phyloP scores from a whole-genome alignment of 2,329 filamentous ascomycete genomes.

The Xylariaceae sp. region DNA sequence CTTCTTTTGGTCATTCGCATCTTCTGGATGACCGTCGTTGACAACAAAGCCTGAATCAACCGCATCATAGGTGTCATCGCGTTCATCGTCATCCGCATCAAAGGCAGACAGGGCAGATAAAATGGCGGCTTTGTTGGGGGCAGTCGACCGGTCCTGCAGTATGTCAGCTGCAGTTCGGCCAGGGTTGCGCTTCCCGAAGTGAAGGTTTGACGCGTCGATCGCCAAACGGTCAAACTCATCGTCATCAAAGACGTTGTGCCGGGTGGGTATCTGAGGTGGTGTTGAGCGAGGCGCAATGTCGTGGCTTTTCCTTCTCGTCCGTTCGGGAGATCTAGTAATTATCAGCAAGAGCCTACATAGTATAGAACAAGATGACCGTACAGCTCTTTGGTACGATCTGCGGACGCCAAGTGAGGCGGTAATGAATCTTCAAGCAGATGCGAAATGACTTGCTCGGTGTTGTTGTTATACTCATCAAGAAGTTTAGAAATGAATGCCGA shows the following conservation, averaged over 20 bases:
- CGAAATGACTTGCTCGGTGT: slow-evolving; percentile 75
- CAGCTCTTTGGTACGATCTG: slow-evolving; percentile 65
- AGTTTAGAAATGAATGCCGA: slow-evolving; percentile 77
- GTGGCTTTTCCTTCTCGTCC: slow-evolving; percentile 31
- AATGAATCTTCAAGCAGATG: slow-evolving; percentile 78
- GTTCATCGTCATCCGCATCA: slow-evolving; percentile 91
- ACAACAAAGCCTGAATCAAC: slow-evolving; percentile 89
- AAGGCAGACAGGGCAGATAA: slow-evolving; percentile 84
- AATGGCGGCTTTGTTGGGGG: slow-evolving; percentile 80
- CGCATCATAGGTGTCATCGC: slow-evolving; percentile 93
- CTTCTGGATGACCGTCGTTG: slow-evolving; percentile 62
- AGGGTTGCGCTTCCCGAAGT: slow-evolving; percentile 71
- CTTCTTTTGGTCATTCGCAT: slow-evolving; percentile 42
- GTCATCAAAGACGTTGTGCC: slow-evolving; percentile 75
- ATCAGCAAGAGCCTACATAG: no score
- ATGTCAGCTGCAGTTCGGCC: slow-evolving; percentile 68
- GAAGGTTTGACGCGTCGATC: slow-evolving; percentile 65
- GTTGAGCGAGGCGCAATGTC: slow-evolving; percentile 59
- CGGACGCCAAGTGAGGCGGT: slow-evolving; percentile 61
- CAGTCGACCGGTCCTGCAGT: slow-evolving; percentile 61
- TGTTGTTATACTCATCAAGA: slow-evolving; percentile 74
- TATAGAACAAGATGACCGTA: slow-evolving; percentile 34
- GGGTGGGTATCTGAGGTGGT: slow-evolving; percentile 52
- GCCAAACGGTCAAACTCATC: slow-evolving; percentile 75
- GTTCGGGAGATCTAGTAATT: slow-evolving; percentile 26